Conservation (phyloP, 805 yeast species). For the Wickerhamiella dianesei region DNA sequence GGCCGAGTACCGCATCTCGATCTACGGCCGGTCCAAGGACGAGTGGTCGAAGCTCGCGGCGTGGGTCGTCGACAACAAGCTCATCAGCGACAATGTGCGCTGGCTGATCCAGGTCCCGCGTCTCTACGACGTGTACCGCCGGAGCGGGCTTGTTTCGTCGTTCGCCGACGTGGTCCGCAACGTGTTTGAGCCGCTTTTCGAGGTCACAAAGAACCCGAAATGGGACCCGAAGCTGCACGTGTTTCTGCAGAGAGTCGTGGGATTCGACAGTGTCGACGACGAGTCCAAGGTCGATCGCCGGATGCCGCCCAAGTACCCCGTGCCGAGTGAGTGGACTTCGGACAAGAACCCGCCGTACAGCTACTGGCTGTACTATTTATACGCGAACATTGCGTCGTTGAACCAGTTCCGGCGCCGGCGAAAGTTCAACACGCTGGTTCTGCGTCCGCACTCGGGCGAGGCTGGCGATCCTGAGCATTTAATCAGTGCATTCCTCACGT, state of each 20-base stretch:
- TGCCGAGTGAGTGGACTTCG: slow-evolving; percentile 72
- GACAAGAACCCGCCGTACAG: slow-evolving; percentile 92
- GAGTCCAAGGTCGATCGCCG: slow-evolving; percentile 86
- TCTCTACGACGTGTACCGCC: slow-evolving; percentile 77
- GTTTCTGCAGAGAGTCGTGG: slow-evolving; percentile 86
- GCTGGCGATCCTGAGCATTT: slow-evolving; percentile 99
- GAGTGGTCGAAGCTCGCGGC: slow-evolving; percentile 95
- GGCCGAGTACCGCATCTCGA: slow-evolving; percentile 91
- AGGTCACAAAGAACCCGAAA: slow-evolving; percentile 73
- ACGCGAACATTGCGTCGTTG: slow-evolving; percentile 72
- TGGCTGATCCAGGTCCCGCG: slow-evolving; percentile 96
- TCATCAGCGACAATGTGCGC: slow-evolving; percentile 84
- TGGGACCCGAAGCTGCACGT: slow-evolving; percentile 83
- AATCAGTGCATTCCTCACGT: slow-evolving; percentile 72
- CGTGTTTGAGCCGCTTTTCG: slow-evolving; percentile 76
- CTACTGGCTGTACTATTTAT: slow-evolving; percentile 80
- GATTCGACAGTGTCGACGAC: slow-evolving; percentile 97
- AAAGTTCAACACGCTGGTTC: slow-evolving; percentile 76
- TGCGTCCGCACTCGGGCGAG: slow-evolving; percentile 97
- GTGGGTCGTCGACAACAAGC: slow-evolving; percentile 89
- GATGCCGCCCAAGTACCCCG: slow-evolving; percentile 67
- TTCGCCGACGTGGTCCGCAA: slow-evolving; percentile 71
- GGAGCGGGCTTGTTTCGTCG: slow-evolving; percentile 48
- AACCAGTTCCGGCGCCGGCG: slow-evolving; percentile 69
- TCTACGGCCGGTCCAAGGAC: slow-evolving; percentile 75